Conservation (phyloP, 176 grass and related monocot genomes). For the Aegilops longissima region DNA sequence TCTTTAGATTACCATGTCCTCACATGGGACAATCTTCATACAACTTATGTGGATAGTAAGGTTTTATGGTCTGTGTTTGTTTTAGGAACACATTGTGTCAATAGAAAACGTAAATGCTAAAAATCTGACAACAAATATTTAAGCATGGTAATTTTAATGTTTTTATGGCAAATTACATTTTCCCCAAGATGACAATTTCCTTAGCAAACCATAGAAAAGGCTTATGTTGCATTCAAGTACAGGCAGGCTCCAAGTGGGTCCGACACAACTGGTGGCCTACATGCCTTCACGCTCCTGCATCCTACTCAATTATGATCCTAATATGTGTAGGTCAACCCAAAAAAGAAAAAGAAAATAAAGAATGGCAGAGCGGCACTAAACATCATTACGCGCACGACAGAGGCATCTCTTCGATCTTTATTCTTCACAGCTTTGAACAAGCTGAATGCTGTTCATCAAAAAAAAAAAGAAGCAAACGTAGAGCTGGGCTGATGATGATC, state of each 20-base stretch:
- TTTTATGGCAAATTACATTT: too few relatives aligned
- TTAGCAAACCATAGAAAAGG: background rate
- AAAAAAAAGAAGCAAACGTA: background rate
- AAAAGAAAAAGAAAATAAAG: background rate
- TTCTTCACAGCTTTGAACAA: conserved; percentile 1
- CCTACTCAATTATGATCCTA: background rate
- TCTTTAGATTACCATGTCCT: background rate
- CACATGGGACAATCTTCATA: background rate
- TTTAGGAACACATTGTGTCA: too few relatives aligned
- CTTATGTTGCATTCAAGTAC: background rate
- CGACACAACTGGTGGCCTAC: background rate
- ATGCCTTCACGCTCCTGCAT: background rate
- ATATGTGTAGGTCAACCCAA: conserved; percentile 28
- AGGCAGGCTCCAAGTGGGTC: background rate
- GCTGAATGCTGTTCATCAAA: background rate
- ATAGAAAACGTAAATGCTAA: too few relatives aligned
- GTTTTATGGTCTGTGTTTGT: too few relatives aligned
- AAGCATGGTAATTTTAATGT: too few relatives aligned
- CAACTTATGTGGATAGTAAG: too few relatives aligned
- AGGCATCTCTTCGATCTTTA: background rate
- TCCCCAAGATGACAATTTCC: too few relatives aligned
- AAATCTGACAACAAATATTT: too few relatives aligned
- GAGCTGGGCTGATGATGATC: background rate
- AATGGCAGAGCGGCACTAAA: conserved; percentile 19
- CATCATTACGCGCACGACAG: background rate